Evolutionary conservation across 768 basidiomycete genomes (phyloP), one percentile per base, ranked within the genome.

Genomic region (Russula griseocarnosa): DNA sequence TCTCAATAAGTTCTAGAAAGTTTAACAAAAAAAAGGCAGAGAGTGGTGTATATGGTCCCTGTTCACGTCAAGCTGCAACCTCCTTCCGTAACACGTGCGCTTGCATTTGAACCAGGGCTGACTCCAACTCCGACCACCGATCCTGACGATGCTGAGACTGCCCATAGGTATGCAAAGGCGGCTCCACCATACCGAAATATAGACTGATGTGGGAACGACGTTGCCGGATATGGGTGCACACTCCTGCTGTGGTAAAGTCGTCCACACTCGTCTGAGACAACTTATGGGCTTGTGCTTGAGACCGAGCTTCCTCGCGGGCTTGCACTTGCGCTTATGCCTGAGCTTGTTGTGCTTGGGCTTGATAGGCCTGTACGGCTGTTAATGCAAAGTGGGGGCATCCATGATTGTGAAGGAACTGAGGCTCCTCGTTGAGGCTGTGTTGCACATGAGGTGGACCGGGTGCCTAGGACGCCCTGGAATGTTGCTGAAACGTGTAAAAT

Each of bases 401-500:
- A 83, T 77, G 67, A 72, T 54, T 46, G 66, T 73, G 73, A 75
- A 73, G 56, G 72, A 68, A 69, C 71, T 70, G 74, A 75, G 72
- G 66, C n/a, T n/a, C n/a, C 73, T 72, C 63, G 74, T 71, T 55
- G 73, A 71, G 53, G 74, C 73, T 40, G 73, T 74, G 63, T 32
- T 40, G 53, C 73, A 72, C 69, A n/a, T n/a, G 72, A 71, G 69
- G 56, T 58, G 28, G 64, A 55, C 10, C 60, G 53, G 59, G 60
- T 40, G 18, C 69, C 66, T 71, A 73, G 72, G 72, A 68, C 63
- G 63, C 73, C 73, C 75, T 75, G 69, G 70, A 70, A 57, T 65
- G 44, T 46, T 46, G 68, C 71, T 72, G 73, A 68, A 69, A 76
- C 65, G 66, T 76, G 71, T 81, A 66, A 79, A 82, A 76, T 74